A percentile compares a stretch with the other conserved stretches of the same genome.
Evolutionary conservation across 1,284 basidiomycete species (phyloP).

Genomic region (Puccinia horiana): DNA sequence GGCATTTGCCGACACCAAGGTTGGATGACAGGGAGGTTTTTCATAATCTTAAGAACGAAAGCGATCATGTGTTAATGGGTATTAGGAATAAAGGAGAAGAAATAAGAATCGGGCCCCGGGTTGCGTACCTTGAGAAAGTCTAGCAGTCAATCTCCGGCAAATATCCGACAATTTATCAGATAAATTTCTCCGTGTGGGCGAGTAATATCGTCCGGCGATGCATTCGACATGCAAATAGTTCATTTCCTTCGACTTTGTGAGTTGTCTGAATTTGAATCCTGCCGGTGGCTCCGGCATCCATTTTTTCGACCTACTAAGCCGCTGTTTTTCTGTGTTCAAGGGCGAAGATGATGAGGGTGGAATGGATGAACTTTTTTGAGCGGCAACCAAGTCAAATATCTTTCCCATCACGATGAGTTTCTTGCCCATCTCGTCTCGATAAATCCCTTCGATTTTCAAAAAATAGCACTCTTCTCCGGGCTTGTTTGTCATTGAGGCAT

Average conservation of each 20-base stretch:
- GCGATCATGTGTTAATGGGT: neutral
- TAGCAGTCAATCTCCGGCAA: conserved; percentile 10
- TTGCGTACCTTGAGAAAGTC: conserved; percentile 8
- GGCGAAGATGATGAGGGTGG: neutral
- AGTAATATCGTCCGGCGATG: conserved; percentile 46
- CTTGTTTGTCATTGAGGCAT: neutral
- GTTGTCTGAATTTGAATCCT: conserved; percentile 29
- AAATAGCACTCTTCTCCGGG: conserved; percentile 12
- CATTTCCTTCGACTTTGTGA: conserved; percentile 14
- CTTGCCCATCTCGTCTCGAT: conserved; percentile 11
- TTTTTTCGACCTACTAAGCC: neutral
- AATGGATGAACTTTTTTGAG: neutral
- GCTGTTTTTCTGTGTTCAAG: neutral
- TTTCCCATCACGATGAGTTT: conserved; percentile 12
- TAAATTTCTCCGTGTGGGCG: conserved; percentile 31
- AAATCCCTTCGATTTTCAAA: conserved; percentile 30
- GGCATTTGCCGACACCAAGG: conserved; percentile 14
- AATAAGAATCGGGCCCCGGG: too few species aligned
- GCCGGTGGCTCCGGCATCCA: conserved; percentile 25
- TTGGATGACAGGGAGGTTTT: neutral
- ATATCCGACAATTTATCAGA: neutral
- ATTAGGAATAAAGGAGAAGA: too few species aligned
- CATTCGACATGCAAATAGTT: conserved; percentile 24
- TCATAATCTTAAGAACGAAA: neutral
- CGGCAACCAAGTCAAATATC: conserved; percentile 24